phyloP scores from a whole-genome alignment of 2,329 filamentous ascomycete species.

The Triangularia setosa region DNA sequence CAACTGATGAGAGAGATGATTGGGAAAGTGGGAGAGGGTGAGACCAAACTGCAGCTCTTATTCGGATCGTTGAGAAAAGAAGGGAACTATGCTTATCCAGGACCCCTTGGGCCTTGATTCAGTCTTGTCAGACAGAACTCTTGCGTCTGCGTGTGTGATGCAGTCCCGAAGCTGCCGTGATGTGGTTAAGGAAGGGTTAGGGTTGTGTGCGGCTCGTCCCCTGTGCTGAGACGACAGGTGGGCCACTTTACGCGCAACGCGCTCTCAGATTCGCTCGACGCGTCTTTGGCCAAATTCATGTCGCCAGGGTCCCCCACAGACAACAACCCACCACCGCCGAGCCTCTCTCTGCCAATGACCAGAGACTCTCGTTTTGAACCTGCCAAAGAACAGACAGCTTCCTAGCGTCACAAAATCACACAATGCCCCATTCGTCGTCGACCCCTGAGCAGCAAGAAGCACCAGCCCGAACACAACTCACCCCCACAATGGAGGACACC shows the following conservation, averaged over 20 bases:
- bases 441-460: neutral
- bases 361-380: neutral
- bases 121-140: neutral
- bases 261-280: conserved; percentile 11
- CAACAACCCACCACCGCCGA: neutral
- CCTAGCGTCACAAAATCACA: neutral
- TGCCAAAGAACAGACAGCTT: neutral
- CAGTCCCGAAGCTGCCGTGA: neutral
- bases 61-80: neutral
- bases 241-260: conserved; percentile 19
- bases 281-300: conserved; percentile 5
- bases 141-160: neutral
- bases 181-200: neutral
- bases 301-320: neutral
- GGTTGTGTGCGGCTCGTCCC: neutral
- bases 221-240: neutral
- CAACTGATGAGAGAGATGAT: neutral
- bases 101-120: no score
- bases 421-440: neutral
- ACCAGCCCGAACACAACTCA: neutral
- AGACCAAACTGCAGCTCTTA: neutral
- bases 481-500: conserved; percentile 13
- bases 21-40: neutral
- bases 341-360: neutral
- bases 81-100: neutral